Evolutionary conservation across 805 yeast genomes (phyloP), one percentile per base, ranked within the genome.

Genomic region (Phaffomyces antillensis): DNA sequence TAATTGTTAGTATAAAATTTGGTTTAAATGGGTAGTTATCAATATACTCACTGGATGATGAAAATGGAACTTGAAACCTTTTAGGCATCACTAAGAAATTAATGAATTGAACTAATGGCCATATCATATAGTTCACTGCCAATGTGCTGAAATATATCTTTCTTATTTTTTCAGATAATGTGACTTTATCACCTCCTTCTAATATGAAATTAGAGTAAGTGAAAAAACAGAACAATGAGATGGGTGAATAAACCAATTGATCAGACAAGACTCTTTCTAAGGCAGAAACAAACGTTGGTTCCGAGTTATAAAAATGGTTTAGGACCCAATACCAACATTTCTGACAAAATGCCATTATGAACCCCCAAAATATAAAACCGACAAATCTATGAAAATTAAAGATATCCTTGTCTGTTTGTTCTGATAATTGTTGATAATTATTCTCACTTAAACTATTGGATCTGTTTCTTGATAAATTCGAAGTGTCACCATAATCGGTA

Each of bases 361-460:
- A 77, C 2, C 98, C 97, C 96, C 97, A 90, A 37, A 76, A 65
- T 69, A 86, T 79, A 59, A 89, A 90, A 8, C 93, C 85, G 0
- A 81, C 72, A 59, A 88, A 75, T 51, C 96, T 73, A 43, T 75
- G 70, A 56, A 84, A 84, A 46, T 77, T 76, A 63, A 84, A 91
- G 31, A 61, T 51, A 40, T 54, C 58, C 15, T 53, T 49, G 20
- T 59, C 60, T 0, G 59, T 58, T 36, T 53, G 61, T 17, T 55
- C 51, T 2, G 55, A 47, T 7, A 56, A 57, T 61, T 37, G 72
- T 58, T 42, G 71, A 58, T 48, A 61, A 56, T 46, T 16, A 26
- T 33, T 33, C 37, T 52, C 47, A 18, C 44, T n/a, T 35, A 41
- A 47, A 39, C 66, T 53, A 47, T 67, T 63, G 37, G 65, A 53